Base-by-base conservation (phyloP, 2,329 filamentous ascomycete genomes). In the Trichothecium roseum region DNA sequence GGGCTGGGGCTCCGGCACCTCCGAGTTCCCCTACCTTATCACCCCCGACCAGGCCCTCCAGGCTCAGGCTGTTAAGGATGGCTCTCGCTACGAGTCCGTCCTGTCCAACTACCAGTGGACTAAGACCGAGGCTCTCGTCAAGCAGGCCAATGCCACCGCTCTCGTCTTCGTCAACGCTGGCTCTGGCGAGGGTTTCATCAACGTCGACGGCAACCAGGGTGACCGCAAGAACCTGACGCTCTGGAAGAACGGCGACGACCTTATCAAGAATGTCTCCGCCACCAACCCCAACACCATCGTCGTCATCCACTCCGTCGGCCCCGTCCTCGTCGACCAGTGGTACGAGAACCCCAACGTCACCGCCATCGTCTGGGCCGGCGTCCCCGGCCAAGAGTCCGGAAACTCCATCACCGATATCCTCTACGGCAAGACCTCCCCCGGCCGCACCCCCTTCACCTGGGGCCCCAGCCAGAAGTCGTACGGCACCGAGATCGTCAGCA, bases 361-460 rank as follows among this genome's bases (percentile, higher is more conserved):
- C 45, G 73, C 74, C 9, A 72, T 85, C 2, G 52, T 85, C 13
- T 67, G 80, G 26, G 81, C 81, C n/a, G 79, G 84, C 49, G 66
- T 86, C 1, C 82, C 81, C 0, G 81, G 81, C 2, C 78, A 85
- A 46, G 80, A 84, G 56, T 79, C 78, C 12, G 81, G 81, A 16
- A 66, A 76, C 38, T 78, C 79, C 0, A 62, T 86, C 5, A 70
- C 72, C 16, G 74, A 81, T 45, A 59, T 86, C 24, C 62, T 86
- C 1, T 85, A 77, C 47, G 81, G 81, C 34, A 73, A 79, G 48
- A 88, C 84, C 50, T 88, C 86, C 59, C 85, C 85, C 2, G 87
- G 75, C 34, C 82, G 85, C 43, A 72, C 81, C 0, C 80, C 83
- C 4, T 94, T 93, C 57, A 91, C 61, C 34, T 69, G 73, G 36